Conservation (phyloP, 2,329 filamentous ascomycete genomes). For the Penicillium sp. region DNA sequence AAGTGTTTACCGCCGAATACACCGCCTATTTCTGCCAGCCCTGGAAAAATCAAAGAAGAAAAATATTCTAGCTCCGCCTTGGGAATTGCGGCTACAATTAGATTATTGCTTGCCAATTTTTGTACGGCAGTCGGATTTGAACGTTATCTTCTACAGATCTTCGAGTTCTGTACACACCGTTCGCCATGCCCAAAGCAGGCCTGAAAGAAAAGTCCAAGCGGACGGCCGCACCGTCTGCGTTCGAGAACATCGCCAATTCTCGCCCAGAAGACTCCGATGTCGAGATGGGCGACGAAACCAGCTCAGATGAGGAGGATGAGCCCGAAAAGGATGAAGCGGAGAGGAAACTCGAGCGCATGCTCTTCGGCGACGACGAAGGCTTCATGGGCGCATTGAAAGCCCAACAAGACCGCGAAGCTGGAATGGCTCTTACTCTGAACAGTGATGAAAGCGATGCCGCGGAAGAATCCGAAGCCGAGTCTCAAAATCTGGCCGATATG, state of each 20-base stretch:
- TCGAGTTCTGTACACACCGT: neutral
- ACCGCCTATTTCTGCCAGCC: slow-evolving; percentile 33
- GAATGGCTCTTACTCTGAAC: slow-evolving; percentile 39
- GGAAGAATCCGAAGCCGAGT: slow-evolving; percentile 36
- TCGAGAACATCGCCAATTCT: slow-evolving; percentile 23
- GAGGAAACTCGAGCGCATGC: slow-evolving; percentile 80
- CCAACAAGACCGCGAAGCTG: slow-evolving; percentile 47
- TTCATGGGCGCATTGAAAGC: slow-evolving; percentile 74
- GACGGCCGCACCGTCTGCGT: slow-evolving; percentile 23
- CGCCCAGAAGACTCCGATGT: slow-evolving; percentile 24
- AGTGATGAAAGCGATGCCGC: slow-evolving; percentile 29
- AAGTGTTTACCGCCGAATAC: slow-evolving; percentile 21
- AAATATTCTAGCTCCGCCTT: slow-evolving; percentile 32
- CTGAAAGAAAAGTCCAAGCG: slow-evolving; percentile 35
- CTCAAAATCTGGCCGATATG: slow-evolving; percentile 60
- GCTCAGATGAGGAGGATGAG: slow-evolving; percentile 29
- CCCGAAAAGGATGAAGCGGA: slow-evolving; percentile 78
- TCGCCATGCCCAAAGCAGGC: slow-evolving; percentile 29
- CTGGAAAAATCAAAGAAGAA: slow-evolving; percentile 32
- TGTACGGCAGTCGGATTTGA: neutral
- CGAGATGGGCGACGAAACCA: slow-evolving; percentile 29
- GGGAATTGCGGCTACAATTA: slow-evolving; percentile 14
- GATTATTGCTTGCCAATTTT: slow-evolving; percentile 1
- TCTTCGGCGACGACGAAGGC: slow-evolving; percentile 83
- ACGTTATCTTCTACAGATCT: neutral